phyloP scores from a whole-genome alignment of 345 rosid genomes.

The Populus nigra region DNA sequence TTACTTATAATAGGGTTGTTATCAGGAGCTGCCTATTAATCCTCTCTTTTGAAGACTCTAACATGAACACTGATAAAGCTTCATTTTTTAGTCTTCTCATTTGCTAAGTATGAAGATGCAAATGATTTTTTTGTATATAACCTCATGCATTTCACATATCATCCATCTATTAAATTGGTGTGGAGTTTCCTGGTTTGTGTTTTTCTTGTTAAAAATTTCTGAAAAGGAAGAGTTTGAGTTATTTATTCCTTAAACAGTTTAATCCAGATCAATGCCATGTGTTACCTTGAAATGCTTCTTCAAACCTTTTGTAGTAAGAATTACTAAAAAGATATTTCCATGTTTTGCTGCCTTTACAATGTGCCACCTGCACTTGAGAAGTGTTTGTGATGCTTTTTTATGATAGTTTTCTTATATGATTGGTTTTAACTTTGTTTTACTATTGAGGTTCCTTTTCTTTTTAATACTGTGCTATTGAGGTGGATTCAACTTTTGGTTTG shows the following conservation, averaged over 20 bases:
- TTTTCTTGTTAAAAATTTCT: neutral
- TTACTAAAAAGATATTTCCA: neutral
- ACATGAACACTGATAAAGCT: neutral
- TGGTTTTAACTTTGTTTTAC: neutral
- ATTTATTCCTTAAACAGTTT: neutral
- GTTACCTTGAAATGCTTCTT: neutral
- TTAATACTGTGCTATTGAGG: slow-evolving; percentile 1
- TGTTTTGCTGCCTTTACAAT: neutral
- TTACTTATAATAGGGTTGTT: neutral
- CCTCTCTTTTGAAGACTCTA: neutral
- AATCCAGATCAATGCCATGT: neutral
- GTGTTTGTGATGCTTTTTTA: neutral
- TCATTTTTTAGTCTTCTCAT: neutral
- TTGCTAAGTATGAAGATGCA: no score
- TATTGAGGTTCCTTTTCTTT: neutral
- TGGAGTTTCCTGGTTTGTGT: neutral
- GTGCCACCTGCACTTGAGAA: neutral
- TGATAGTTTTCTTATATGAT: neutral
- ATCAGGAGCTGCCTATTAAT: neutral
- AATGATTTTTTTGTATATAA: no score
- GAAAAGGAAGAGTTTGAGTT: neutral
- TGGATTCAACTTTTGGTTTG: slow-evolving; percentile 22
- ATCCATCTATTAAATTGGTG: neutral
- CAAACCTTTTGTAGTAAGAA: neutral
- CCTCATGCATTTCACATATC: neutral